phyloP scores from a whole-genome alignment of 2,329 filamentous ascomycete genomes.

The Nemania diffusa region DNA sequence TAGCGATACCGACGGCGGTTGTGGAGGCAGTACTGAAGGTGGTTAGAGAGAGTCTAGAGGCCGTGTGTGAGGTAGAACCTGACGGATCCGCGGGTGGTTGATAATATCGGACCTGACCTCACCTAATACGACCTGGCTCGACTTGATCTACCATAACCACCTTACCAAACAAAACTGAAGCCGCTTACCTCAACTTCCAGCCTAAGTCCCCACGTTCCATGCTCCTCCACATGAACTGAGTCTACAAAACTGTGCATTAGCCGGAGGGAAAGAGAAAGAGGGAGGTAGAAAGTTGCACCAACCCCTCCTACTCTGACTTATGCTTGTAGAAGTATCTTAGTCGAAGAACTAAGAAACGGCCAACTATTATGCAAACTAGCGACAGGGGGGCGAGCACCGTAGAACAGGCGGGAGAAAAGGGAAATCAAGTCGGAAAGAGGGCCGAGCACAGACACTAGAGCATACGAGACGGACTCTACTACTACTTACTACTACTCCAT shows the following conservation, averaged over 20 bases:
- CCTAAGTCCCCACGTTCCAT: neutral
- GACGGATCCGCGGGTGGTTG: conserved; percentile 40
- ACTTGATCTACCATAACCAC: neutral
- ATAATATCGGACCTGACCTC: conserved; percentile 8
- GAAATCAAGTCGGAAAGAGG: neutral
- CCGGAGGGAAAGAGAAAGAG: neutral
- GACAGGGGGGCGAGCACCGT: neutral
- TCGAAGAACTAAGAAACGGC: neutral
- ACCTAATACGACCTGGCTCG: neutral
- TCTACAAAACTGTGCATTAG: conserved; percentile 6
- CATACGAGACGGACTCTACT: neutral
- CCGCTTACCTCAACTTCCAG: neutral
- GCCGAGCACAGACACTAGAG: neutral
- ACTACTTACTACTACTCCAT: neutral
- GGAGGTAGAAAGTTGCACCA: neutral
- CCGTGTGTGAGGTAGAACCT: conserved; percentile 56
- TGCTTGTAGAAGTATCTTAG: neutral
- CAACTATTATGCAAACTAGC: neutral
- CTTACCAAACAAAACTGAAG: neutral
- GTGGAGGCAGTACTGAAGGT: conserved; percentile 70
- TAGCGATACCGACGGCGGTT: conserved; percentile 69
- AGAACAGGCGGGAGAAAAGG: neutral
- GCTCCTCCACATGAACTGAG: neutral
- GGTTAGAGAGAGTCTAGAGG: conserved; percentile 68
- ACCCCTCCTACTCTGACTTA: neutral